phyloP scores from a whole-genome alignment of 371 early-diverging fungal genomes.

The Rhizopus delemar region DNA sequence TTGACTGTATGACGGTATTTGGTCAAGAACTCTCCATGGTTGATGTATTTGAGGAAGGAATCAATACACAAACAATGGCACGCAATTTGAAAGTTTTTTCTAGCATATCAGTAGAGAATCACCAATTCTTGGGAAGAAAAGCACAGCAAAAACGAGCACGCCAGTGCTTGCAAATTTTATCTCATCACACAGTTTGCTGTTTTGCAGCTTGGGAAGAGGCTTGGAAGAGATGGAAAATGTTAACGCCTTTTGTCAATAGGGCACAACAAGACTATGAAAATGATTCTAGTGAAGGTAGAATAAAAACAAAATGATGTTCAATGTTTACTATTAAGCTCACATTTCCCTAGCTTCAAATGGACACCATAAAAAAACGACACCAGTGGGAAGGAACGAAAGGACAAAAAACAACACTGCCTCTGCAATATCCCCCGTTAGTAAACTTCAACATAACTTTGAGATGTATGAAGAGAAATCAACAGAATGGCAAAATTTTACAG shows the following conservation, averaged over 20 bases:
- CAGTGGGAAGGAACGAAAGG: slow-evolving; percentile 10
- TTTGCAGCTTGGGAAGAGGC: slow-evolving; percentile 70
- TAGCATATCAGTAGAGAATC: slow-evolving; percentile 60
- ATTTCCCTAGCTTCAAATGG: not conserved
- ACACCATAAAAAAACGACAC: slow-evolving; percentile 2
- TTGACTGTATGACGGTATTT: slow-evolving; percentile 57
- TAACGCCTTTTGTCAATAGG: slow-evolving; percentile 53
- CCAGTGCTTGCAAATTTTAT: slow-evolving; percentile 66
- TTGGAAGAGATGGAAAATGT: slow-evolving; percentile 70
- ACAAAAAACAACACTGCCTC: not conserved
- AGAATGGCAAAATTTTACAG: slow-evolving; percentile 74
- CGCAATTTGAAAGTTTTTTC: slow-evolving; percentile 71
- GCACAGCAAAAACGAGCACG: slow-evolving; percentile 81
- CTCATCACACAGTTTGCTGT: slow-evolving; percentile 71
- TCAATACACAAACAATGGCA: slow-evolving; percentile 57
- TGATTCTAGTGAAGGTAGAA: not conserved
- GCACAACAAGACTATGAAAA: slow-evolving; percentile 37
- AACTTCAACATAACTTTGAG: slow-evolving; percentile 15
- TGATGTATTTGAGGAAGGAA: slow-evolving; percentile 56
- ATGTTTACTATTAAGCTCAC: not conserved
- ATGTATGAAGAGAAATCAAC: slow-evolving; percentile 43
- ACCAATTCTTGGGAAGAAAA: slow-evolving; percentile 63
- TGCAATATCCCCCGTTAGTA: slow-evolving; percentile 1
- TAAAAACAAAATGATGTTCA: not conserved
- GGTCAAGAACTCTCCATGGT: slow-evolving; percentile 62